phyloP scores from a whole-genome alignment of 2,329 filamentous ascomycete genomes.

The Macrophomina phaseolina region DNA sequence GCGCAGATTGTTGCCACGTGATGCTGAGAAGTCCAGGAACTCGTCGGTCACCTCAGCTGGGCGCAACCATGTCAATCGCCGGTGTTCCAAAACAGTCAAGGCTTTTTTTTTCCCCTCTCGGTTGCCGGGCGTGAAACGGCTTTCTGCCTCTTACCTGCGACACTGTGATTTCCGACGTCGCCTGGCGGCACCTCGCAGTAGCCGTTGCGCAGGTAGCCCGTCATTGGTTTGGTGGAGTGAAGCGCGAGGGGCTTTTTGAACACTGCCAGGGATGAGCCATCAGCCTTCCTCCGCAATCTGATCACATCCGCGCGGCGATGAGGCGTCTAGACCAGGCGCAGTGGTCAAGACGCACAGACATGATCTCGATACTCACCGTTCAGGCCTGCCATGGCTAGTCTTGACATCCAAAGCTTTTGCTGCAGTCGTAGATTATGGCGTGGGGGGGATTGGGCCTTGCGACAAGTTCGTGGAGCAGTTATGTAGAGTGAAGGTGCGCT shows the following conservation, averaged over 20 bases:
- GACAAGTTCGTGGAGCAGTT: slow-evolving; percentile 2
- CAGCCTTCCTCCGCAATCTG: not conserved
- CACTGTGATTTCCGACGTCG: slow-evolving; percentile 65
- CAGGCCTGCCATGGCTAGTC: slow-evolving; percentile 22
- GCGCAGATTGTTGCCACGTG: slow-evolving; percentile 64
- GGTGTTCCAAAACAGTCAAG: not conserved
- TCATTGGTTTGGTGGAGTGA: slow-evolving; percentile 64
- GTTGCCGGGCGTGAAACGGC: not conserved
- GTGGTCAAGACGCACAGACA: not conserved
- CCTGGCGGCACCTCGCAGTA: slow-evolving; percentile 62
- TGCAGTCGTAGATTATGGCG: not conserved
- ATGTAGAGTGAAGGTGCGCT: slow-evolving; percentile 1
- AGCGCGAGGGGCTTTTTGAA: slow-evolving; percentile 63
- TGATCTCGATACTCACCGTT: slow-evolving; percentile 20
- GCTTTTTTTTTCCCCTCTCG: too few species aligned
- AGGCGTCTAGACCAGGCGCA: too few species aligned
- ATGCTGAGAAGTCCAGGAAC: slow-evolving; percentile 67
- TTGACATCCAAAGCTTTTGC: slow-evolving; percentile 1
- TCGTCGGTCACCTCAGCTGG: slow-evolving; percentile 59
- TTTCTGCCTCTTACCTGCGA: slow-evolving; percentile 51
- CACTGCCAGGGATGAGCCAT: slow-evolving; percentile 47
- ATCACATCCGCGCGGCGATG: not conserved
- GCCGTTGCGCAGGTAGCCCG: slow-evolving; percentile 66
- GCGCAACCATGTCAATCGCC: not conserved
- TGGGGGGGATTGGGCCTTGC: slow-evolving; percentile 9